phyloP scores from a whole-genome alignment of 306 rosid genomes.

The Cucurbita ficifolia region DNA sequence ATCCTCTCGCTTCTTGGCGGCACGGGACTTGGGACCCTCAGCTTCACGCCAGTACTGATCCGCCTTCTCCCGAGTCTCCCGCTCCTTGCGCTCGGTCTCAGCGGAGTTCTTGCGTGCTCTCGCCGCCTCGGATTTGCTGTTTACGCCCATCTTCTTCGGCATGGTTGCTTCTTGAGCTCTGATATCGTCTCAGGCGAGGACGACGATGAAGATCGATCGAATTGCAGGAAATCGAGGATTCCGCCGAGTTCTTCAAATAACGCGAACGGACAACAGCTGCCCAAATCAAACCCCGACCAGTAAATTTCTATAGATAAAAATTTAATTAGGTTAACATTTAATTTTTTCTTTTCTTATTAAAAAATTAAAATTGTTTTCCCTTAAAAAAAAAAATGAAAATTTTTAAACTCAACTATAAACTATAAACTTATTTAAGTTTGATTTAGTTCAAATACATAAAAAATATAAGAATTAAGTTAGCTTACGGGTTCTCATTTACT shows the following conservation, averaged over 20 bases:
- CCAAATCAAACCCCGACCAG: not conserved
- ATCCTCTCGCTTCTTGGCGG: constrained; percentile 83
- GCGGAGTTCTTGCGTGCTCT: constrained; percentile 62
- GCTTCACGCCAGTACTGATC: constrained; percentile 83
- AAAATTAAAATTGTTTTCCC: too few relatives aligned
- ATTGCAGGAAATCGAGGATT: not conserved
- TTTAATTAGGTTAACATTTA: too few relatives aligned
- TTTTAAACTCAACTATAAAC: too few relatives aligned
- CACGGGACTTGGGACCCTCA: constrained; percentile 77
- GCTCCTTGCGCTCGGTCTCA: constrained; percentile 66
- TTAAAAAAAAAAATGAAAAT: too few relatives aligned
- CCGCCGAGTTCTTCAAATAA: not conserved
- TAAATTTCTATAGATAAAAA: too few relatives aligned
- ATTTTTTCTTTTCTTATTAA: too few relatives aligned
- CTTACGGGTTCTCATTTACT: too few relatives aligned
- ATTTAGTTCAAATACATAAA: too few relatives aligned
- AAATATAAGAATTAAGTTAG: too few relatives aligned
- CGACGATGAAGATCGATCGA: not conserved
- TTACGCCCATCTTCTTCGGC: constrained; percentile 95
- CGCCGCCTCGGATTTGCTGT: constrained; percentile 83
- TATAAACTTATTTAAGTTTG: too few relatives aligned
- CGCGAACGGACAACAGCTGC: not conserved
- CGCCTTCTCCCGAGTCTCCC: constrained; percentile 49
- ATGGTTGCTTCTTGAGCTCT: constrained; percentile 9
- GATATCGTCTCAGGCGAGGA: not conserved